Conservation (phyloP, 306 rosid species). For the Castanospermum australe region DNA sequence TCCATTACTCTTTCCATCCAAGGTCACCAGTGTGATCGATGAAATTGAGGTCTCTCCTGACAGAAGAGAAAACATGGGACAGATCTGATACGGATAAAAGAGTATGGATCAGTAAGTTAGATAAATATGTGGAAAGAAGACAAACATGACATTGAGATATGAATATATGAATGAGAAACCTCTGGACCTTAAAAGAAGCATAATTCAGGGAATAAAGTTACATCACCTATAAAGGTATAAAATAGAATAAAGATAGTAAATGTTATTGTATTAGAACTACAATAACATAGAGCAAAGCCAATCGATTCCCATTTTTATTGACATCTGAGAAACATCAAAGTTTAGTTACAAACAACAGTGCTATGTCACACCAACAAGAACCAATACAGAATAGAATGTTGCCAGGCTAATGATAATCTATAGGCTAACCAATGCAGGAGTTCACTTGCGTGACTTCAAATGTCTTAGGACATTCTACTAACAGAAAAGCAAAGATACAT, state of each 20-base stretch:
- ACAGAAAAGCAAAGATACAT: background rate
- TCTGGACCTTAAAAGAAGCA: background rate
- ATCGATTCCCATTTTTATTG: background rate
- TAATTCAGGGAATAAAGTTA: background rate
- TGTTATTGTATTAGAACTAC: background rate
- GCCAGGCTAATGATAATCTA: background rate
- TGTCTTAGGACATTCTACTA: background rate
- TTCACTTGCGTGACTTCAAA: background rate
- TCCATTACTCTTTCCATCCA: conserved; percentile 90
- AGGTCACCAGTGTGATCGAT: conserved; percentile 82
- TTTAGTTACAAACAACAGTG: background rate
- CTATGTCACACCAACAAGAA: background rate
- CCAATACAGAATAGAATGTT: background rate
- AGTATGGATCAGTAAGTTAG: conserved; percentile 2
- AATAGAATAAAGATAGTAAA: background rate
- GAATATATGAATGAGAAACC: background rate
- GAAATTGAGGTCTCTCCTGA: conserved; percentile 71
- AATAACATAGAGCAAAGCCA: background rate
- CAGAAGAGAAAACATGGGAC: conserved; percentile 76
- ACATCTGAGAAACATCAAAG: background rate
- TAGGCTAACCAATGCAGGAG: background rate
- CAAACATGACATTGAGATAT: background rate
- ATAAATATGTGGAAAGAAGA: background rate
- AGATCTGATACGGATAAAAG: conserved; percentile 54
- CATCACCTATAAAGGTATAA: background rate